phyloP scores from a whole-genome alignment of 306 rosid species.

The Acacia confusa region DNA sequence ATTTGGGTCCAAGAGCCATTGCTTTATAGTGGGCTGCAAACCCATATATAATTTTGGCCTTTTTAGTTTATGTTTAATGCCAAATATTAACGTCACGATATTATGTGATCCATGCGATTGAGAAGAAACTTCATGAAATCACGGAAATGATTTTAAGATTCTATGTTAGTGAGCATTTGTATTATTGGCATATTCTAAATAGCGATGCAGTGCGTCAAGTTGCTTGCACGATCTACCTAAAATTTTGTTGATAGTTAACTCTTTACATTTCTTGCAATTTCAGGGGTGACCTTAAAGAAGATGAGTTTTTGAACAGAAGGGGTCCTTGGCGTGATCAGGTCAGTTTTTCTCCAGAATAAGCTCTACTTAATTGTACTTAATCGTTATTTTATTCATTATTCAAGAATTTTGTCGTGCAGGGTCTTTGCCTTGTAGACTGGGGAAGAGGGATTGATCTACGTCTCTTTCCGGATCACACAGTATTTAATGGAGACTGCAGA shows the following conservation, averaged over 20 bases:
- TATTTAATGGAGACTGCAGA: conserved; percentile 77
- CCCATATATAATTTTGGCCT: background rate
- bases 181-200: conserved; percentile 16
- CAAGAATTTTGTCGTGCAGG: conserved; percentile 52
- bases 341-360: conserved; percentile 29
- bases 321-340: conserved; percentile 92
- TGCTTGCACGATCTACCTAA: conserved; percentile 3
- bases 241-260: conserved; percentile 1
- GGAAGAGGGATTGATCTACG: conserved; percentile 89
- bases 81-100: background rate
- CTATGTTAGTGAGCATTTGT: conserved; percentile 12
- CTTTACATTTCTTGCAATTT: conserved; percentile 30
- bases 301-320: conserved; percentile 55
- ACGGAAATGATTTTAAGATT: conserved; percentile 17
- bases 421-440: conserved; percentile 98
- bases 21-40: background rate
- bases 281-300: conserved; percentile 61
- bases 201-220: background rate
- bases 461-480: conserved; percentile 68
- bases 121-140: conserved; percentile 18
- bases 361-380: background rate
- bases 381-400: conserved; percentile 20
- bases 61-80: background rate
- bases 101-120: conserved; percentile 9
- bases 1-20: background rate